Base-by-base conservation (phyloP, 169 alveolate genomes). In the Theileria annulata region DNA sequence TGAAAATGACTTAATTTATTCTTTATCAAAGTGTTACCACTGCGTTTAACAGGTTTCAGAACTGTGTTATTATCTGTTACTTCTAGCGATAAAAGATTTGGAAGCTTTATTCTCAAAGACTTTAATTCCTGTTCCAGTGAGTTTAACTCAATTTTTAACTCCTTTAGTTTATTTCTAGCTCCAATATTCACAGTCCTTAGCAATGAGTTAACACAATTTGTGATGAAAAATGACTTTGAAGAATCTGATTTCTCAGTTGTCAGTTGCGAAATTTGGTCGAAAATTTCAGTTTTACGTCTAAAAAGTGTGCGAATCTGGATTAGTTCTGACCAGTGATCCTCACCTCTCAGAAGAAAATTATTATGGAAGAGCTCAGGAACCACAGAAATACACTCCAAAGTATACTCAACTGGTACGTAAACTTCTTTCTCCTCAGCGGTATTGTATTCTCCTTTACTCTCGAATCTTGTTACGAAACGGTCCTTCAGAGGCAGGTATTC, bases 301-400 rank as follows among this genome's bases (percentile, higher is more conserved):
- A 30, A 72, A 17, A 51, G 31, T 1, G 10, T 2, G 15, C 85
- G 49, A 4, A 82, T 67, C 0, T 68, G 33, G 25, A 82, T 37
- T 23, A 82, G 71, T 15, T 66, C 59, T 28, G 51, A 59, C 85
- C 85, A 75, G 25, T 82, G 88, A 51, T 82, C 70, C 60, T 82
- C 88, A 3, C 56, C 47, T 12, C 88, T 71, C 15, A 35, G 28
- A 13, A 37, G 42, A 42, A 82, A 82, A 48, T 82, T 82, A 10
- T 21, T 80, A 28, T 82, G 86, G 59, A 82, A 82, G 42, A 82
- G 31, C 76, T 82, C 88, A 17, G 88, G 88, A 31, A 82, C 85
- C 12, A 75, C 75, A 13, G 30, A 35, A 21, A 82, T 8, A 9
- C 80, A 77, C 30, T 21, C 51, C 30, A 82, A 9, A 37, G 75